Evolutionary conservation across 208 protist species (phyloP), one percentile per base, ranked within the genome.

Genomic region (Trypanosomatidae sp.): DNA sequence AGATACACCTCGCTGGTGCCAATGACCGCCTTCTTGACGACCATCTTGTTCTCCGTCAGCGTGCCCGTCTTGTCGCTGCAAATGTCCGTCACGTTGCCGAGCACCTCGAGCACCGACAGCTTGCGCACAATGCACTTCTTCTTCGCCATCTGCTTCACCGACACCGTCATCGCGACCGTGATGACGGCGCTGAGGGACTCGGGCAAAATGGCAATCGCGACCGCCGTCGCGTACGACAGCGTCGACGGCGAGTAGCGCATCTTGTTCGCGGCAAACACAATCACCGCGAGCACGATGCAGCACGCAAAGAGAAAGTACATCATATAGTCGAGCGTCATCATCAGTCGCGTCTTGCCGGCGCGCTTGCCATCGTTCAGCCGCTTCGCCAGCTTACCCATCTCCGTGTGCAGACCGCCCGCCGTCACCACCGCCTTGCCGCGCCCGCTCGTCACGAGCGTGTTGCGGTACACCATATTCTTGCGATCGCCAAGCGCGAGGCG

Each of bases 41-140:
- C 72, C 89, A 96, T 96, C 50, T 94, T 91, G 58, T 94, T 94
- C 52, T 94, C 82, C 24, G 89, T 95, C 47, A 96, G 71, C n/a
- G 89, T 96, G 15, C 89, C 89, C 4, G 89, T 96, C 55, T 96
- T 96, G 59, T 96, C 89, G 25, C 80, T 90, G 61, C 86, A 96
- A 60, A 96, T 93, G 51, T 94, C 84, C 35, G 81, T 92, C 10
- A 94, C 74, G 44, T 74, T 72, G 53, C 88, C 88, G 11, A 94
- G 70, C 30, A 89, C 87, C 69, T 95, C 87, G 27, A 92, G 57
- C 43, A 89, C 73, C 3, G 77, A 43, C 47, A 93, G 53, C 46
- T 87, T 82, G 11, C 84, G 72, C 32, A 93, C 80, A 47, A 95
- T 68, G 41, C 71, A 84, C 50, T 86, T 88, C 57, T 80, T 54